Percentiles rank a stretch among this genome's conserved stretches.
phyloP scores from a whole-genome alignment of 169 alveolate species.

The Toxoplasma gondii region DNA sequence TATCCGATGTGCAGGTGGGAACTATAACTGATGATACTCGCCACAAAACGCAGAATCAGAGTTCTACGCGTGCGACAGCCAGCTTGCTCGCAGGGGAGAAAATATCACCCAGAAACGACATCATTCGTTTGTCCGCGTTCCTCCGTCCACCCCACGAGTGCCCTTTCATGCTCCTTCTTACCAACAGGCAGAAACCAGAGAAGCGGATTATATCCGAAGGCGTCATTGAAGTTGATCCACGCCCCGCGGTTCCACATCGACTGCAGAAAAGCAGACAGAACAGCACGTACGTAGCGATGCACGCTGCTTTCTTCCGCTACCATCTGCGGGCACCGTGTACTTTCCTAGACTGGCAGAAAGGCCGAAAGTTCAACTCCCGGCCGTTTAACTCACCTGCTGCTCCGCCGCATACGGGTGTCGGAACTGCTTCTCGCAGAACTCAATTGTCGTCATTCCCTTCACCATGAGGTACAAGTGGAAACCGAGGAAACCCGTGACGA shows the following conservation, averaged over 20 bases:
- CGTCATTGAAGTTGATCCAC: conserved; percentile 44
- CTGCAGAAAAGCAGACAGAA: not conserved
- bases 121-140: too few relatives aligned
- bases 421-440: conserved; percentile 84
- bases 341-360: too few relatives aligned
- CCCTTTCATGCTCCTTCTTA: not conserved
- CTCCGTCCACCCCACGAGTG: too few relatives aligned
- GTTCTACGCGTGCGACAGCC: not conserved
- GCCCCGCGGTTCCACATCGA: conserved; percentile 38
- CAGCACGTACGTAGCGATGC: not conserved
- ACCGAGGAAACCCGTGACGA: conserved; percentile 76
- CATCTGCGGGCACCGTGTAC: too few relatives aligned
- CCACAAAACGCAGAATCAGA: not conserved
- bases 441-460: conserved; percentile 85
- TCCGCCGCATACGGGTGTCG: not conserved
- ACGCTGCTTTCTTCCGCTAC: not conserved
- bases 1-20: too few relatives aligned
- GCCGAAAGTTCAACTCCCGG: too few relatives aligned
- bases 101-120: too few relatives aligned
- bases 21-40: too few relatives aligned
- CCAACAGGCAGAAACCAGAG: conserved; percentile 65
- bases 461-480: conserved; percentile 80
- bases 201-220: conserved; percentile 56
- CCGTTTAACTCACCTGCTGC: too few relatives aligned
- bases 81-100: too few relatives aligned